Evolutionary conservation across 2,329 filamentous ascomycete genomes (phyloP).

Genomic region (Teratosphaeriaceae sp.): DNA sequence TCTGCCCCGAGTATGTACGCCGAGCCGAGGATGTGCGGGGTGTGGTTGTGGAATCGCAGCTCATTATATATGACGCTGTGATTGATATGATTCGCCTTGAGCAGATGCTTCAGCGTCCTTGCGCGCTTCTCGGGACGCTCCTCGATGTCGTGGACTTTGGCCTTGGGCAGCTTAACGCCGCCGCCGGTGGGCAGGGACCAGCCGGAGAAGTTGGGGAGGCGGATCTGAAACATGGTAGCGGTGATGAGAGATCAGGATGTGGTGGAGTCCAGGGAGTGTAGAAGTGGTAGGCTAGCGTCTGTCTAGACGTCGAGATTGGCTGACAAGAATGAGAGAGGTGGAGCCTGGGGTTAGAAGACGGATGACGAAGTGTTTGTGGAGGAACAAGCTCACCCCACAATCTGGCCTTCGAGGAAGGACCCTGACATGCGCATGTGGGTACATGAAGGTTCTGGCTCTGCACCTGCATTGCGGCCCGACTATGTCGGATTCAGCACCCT

Average conservation of each 20-base stretch:
- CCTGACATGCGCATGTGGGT: too few relatives aligned
- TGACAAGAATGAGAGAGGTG: too few relatives aligned
- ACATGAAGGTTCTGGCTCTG: too few relatives aligned
- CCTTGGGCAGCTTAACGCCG: slow-evolving; percentile 52
- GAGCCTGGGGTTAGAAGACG: not conserved
- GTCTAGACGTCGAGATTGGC: not conserved
- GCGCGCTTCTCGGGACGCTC: slow-evolving; percentile 70
- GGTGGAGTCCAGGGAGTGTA: not conserved
- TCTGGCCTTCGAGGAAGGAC: too few relatives aligned
- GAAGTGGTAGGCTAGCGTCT: not conserved
- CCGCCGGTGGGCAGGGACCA: slow-evolving; percentile 15
- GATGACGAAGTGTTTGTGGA: slow-evolving; percentile 1
- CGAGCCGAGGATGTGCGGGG: slow-evolving; percentile 73
- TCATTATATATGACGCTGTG: slow-evolving; percentile 75
- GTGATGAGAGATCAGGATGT: not conserved
- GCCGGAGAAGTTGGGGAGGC: slow-evolving; percentile 21
- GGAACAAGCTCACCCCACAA: not conserved
- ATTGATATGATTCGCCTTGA: slow-evolving; percentile 89
- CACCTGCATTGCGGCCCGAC: too few relatives aligned
- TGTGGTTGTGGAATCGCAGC: slow-evolving; percentile 72
- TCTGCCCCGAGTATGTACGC: slow-evolving; percentile 79
- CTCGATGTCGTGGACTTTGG: slow-evolving; percentile 74
- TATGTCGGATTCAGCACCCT: too few relatives aligned
- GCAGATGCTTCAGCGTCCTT: slow-evolving; percentile 78
- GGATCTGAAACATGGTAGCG: slow-evolving; percentile 23